Base-by-base conservation (phyloP, 1,284 basidiomycete species). In the Cryptococcus jaspeensis region DNA sequence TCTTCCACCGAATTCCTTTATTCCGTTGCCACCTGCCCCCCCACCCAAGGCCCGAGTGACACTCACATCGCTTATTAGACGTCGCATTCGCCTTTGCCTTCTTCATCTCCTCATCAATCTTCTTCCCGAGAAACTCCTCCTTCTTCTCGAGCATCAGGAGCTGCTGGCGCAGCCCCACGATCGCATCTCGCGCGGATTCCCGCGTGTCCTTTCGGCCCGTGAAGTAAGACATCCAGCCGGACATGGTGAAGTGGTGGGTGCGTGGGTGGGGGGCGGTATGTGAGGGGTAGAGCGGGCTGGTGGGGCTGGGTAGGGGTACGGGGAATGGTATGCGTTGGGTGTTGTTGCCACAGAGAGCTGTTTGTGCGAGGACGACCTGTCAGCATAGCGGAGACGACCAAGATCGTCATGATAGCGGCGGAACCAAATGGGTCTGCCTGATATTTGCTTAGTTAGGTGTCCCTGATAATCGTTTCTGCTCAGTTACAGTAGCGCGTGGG, bases 141-240 rank as follows among this genome's bases (percentile, higher is more conserved):
- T 97, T 97, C 90, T 98, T 99, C 84, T 98, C 93, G 66, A 99
- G 87, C 86, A 97, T 89, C 78, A 94, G 85, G 61, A 94, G 83
- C 74, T 93, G 89, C 78, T 92, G 87, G 68, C 92, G 84, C 66
- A 95, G 82, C 36, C 80, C 82, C 59, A 95, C 88, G 74, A 95
- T 95, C 47, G 92, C 89, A 73, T 92, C 89, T 67, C 90, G 83
- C 37, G 90, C 86, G 37, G 84, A 81, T 76, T 87, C 84, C 75
- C 89, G 89, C 36, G 88, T 81, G 74, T 93, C 89, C 73, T 85
- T 85, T 66, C 85, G 83, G 45, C 85, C 86, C 73, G 76, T 78
- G 39, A 74, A 75, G 58, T 80, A 75, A 72, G 85, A 87, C 86
- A 93, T 89, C 76, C 92, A 85, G 52, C 87, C 82, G 15, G 89